Evolutionary conservation across 768 basidiomycete species (phyloP), one percentile per base, ranked within the genome.

Genomic region (Sutorius australiensis): DNA sequence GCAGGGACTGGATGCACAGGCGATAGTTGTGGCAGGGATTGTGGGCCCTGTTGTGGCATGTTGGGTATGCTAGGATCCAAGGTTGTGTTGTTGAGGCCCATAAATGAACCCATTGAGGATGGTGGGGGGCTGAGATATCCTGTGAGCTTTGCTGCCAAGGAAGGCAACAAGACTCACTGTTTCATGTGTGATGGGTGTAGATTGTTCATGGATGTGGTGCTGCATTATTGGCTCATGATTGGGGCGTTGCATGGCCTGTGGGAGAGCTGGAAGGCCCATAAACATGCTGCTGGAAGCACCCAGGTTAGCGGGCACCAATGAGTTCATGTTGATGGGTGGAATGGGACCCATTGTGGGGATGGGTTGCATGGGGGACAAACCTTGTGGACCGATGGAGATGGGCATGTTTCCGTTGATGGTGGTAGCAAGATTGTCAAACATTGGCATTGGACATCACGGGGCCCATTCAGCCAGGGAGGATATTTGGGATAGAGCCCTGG

Each of bases 231-330:
- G 46, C 17, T 63, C 58, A 56, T 59, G 48, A 31, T 64, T 53
- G 27, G 57, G 51, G 46, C 68, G 58, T 36, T 62, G 54, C 51
- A 72, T 49, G 9, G 49, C 21, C 14, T 67, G 67, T 3, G 67
- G 67, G 37, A 70, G 50, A 21, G 69, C 66, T 21, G 75, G 75
- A 5, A 72, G 75, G 11, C 73, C 72, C 75, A 75, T 76, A 38
- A 74, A 51, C 21, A 71, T 65, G 31, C 67, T 66, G 2, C 60
- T 61, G 11, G 66, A 62, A 17, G 63, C 67, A n/a, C 60, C 62
- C 40, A 69, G 44, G 33, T 51, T 61, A 47, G 61, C 46, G 6
- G 59, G 53, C 12, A 42, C 44, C 3, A 52, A 19, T 10, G 44
- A 17, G 37, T 58, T 66, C 53, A 66, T 57, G 54, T 55, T 60